These are phyloP conservation scores for Trichoderma erinaceum DNA, from an alignment of 495 filamentous ascomycete genomes.

Conservation along the genomic window DNA sequence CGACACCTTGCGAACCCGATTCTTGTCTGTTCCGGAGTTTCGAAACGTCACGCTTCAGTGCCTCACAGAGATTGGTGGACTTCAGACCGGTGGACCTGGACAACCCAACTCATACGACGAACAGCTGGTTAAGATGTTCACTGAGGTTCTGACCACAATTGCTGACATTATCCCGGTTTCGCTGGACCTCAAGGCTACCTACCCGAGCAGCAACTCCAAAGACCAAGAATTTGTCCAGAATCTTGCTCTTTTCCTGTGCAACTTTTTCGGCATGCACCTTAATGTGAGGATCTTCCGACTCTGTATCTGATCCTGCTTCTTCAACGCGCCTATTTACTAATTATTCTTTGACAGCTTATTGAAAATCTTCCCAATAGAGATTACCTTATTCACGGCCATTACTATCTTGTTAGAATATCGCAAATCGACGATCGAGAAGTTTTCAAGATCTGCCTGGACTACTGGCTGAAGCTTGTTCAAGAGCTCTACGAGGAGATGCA, in stretches of 20 bases:
- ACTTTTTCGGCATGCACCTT: slow-evolving; percentile 89
- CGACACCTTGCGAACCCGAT: slow-evolving; percentile 83
- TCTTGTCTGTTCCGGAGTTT: slow-evolving; percentile 86
- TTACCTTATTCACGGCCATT: slow-evolving; percentile 90
- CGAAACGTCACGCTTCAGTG: slow-evolving; percentile 95
- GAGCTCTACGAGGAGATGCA: slow-evolving; percentile 99
- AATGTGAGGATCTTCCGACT: slow-evolving; percentile 50
- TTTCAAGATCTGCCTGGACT: slow-evolving; percentile 98
- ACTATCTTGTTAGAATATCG: slow-evolving; percentile 94
- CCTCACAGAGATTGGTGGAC: slow-evolving; percentile 90
- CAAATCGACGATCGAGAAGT: slow-evolving; percentile 98
- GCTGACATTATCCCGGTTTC: slow-evolving; percentile 84
- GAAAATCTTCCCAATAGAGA: slow-evolving; percentile 93
- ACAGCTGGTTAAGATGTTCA: slow-evolving; percentile 94
- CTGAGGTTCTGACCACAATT: slow-evolving; percentile 82
- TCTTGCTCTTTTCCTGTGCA: slow-evolving; percentile 88
- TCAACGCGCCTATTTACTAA: slow-evolving; percentile 21
- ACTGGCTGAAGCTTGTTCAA: slow-evolving; percentile 98
- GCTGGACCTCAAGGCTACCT: slow-evolving; percentile 83
- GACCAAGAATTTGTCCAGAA: slow-evolving; percentile 99
- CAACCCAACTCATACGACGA: slow-evolving; percentile 78
- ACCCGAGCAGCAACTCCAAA: slow-evolving; percentile 78
- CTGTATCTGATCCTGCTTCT: not conserved
- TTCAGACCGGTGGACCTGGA: slow-evolving; percentile 62
- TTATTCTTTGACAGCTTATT: slow-evolving; percentile 57